Conservation (phyloP, 257 asterid species). For the Osmanthus fragrans region DNA sequence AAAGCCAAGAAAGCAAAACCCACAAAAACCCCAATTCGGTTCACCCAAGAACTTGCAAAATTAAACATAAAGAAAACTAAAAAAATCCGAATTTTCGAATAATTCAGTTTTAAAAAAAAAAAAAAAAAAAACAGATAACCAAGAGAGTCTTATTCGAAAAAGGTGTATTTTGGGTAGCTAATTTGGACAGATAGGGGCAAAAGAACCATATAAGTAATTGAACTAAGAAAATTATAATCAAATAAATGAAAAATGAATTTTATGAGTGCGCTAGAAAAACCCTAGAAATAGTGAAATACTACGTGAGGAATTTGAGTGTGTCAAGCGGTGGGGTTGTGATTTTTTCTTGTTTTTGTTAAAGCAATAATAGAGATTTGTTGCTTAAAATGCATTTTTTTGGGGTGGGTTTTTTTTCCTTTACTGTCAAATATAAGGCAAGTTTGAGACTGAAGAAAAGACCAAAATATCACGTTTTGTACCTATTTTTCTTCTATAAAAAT, state of each 20-base stretch:
- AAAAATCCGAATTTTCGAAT: conserved; percentile 20
- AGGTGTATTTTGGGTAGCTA: conserved; percentile 17
- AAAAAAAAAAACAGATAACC: not conserved
- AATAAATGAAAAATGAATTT: conserved; percentile 12
- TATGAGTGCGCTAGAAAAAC: conserved; percentile 36
- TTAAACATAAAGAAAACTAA: conserved; percentile 7
- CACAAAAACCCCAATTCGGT: conserved; percentile 22
- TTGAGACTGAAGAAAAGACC: too few relatives aligned
- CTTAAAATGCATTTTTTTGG: too few relatives aligned
- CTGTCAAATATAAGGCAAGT: conserved; percentile 14
- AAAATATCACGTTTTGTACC: too few relatives aligned
- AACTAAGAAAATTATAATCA: conserved; percentile 12
- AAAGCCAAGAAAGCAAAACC: conserved; percentile 15
- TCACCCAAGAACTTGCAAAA: conserved; percentile 25
- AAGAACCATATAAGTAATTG: conserved; percentile 8
- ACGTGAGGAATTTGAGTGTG: conserved; percentile 3
- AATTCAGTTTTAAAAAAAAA: not conserved
- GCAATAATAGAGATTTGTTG: not conserved
- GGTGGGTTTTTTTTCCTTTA: not conserved
- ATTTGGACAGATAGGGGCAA: conserved; percentile 18
- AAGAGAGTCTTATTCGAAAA: not conserved
- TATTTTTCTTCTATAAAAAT: too few relatives aligned
- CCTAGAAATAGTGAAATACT: conserved; percentile 23
- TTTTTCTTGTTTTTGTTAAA: not conserved
- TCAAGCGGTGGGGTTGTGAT: conserved; percentile 23